These are phyloP conservation scores for Yamadazyma sp. DNA, from an alignment of 805 yeast genomes.

Conservation along the genomic window DNA sequence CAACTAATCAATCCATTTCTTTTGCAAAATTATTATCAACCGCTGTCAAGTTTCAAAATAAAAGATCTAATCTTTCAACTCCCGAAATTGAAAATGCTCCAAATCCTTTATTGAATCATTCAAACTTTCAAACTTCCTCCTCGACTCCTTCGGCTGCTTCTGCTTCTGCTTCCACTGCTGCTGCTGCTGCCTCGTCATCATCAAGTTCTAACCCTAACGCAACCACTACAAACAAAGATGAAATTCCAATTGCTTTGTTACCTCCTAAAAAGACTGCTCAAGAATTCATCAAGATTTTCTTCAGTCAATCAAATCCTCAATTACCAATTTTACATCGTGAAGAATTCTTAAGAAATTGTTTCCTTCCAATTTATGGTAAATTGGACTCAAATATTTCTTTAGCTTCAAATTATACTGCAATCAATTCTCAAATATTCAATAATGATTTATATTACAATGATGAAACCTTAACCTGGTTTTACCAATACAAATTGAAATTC, in stretches of 20 bases:
- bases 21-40: conserved; percentile 77
- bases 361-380: conserved; percentile 77
- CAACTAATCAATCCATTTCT: conserved; percentile 39
- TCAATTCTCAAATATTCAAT: conserved; percentile 31
- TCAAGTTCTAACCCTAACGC: conserved; percentile 2
- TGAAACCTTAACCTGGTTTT: conserved; percentile 47
- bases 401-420: conserved; percentile 55
- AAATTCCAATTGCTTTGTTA: conserved; percentile 44
- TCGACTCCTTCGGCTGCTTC: neutral
- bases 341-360: conserved; percentile 60
- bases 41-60: conserved; percentile 57
- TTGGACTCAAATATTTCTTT: conserved; percentile 51
- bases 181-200: conserved; percentile 10
- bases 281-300: conserved; percentile 58
- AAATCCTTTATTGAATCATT: neutral
- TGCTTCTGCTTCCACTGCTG: conserved; percentile 7
- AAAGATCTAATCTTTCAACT: conserved; percentile 10
- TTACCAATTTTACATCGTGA: conserved; percentile 83
- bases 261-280: conserved; percentile 75
- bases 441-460: conserved; percentile 8
- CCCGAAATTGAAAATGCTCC: conserved; percentile 10
- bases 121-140: neutral
- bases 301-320: conserved; percentile 80
- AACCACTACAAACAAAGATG: conserved; percentile 2
- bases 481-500: conserved; percentile 35